These are phyloP conservation scores for Aegilops sharonensis DNA, from an alignment of 176 grass and related monocot species.

Conservation along the genomic window DNA sequence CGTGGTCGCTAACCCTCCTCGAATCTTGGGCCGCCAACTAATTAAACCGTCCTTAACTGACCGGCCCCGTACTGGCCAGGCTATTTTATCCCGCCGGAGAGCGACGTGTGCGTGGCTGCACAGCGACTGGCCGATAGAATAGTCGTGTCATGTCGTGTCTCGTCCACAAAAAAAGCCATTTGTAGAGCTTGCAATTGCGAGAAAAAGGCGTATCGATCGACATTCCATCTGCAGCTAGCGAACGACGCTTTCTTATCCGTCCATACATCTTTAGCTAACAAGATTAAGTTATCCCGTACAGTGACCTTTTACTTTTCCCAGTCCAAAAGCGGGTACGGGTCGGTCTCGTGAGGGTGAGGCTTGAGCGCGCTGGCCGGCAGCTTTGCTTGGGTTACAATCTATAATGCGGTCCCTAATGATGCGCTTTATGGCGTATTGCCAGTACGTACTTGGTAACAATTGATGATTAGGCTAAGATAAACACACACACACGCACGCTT, in stretches of 20 bases:
- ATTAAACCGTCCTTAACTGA: background rate
- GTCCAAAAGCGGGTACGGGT: background rate
- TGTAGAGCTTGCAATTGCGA: background rate
- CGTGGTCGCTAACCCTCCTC: background rate
- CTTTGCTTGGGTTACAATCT: slow-evolving; percentile 48
- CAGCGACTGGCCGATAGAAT: background rate
- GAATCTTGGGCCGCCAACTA: slow-evolving; percentile 12
- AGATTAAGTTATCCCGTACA: background rate
- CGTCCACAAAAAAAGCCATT: background rate
- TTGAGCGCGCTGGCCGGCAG: background rate
- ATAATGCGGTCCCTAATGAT: slow-evolving; percentile 9
- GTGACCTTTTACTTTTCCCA: background rate
- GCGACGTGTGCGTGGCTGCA: slow-evolving; percentile 4
- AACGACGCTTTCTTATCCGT: background rate
- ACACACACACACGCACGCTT: background rate
- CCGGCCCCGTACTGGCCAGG: background rate
- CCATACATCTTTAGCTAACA: background rate
- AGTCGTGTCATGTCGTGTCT: background rate
- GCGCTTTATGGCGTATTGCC: background rate
- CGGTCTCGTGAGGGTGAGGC: background rate
- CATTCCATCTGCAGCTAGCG: slow-evolving; percentile 23
- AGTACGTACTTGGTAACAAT: background rate
- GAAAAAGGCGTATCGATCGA: background rate
- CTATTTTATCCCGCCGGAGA: background rate
- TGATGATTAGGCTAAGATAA: background rate